phyloP scores from a whole-genome alignment of 495 filamentous ascomycete genomes.

The Penicillium paradoxum region DNA sequence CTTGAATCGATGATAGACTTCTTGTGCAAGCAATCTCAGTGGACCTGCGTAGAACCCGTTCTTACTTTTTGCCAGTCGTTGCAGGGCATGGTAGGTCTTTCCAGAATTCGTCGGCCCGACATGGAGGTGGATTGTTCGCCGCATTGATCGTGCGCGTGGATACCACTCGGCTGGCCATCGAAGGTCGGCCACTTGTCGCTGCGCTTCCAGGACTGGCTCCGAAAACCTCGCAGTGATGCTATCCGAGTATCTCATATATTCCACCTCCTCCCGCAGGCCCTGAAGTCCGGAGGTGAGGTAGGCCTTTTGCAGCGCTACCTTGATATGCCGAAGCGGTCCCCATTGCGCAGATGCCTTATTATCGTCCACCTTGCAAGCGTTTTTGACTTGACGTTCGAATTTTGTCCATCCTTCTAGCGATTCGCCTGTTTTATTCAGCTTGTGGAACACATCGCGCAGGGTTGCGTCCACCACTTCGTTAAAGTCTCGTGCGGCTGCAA shows the following conservation, averaged over 20 bases:
- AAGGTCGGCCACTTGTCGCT: conserved; percentile 68
- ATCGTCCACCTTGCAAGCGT: conserved; percentile 30
- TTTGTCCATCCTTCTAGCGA: conserved; percentile 22
- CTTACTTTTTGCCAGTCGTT: conserved; percentile 71
- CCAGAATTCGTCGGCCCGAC: conserved; percentile 98
- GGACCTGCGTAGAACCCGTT: conserved; percentile 89
- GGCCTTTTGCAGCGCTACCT: conserved; percentile 46
- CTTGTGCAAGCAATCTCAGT: conserved; percentile 84
- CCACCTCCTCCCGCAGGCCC: conserved; percentile 53
- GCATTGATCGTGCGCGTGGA: conserved; percentile 68
- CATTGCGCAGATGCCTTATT: conserved; percentile 5
- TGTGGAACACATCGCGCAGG: conserved; percentile 24
- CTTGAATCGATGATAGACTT: conserved; percentile 79
- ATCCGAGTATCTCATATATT: conserved; percentile 55
- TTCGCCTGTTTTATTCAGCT: conserved; percentile 9
- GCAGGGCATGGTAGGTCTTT: conserved; percentile 92
- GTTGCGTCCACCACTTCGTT: conserved; percentile 21
- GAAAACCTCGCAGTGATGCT: conserved; percentile 41
- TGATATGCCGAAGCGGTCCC: conserved; percentile 24
- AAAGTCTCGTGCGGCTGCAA: conserved; percentile 26
- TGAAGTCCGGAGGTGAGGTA: conserved; percentile 45
- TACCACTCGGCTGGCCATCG: conserved; percentile 90
- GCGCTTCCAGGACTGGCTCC: conserved; percentile 46
- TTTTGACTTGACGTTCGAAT: conserved; percentile 35
- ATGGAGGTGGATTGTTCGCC: conserved; percentile 84